Percentiles rank a stretch among this genome's conserved stretches.
phyloP scores from a whole-genome alignment of 225 moss, liverwort and hornwort genomes.

The Polytrichum formosum region DNA sequence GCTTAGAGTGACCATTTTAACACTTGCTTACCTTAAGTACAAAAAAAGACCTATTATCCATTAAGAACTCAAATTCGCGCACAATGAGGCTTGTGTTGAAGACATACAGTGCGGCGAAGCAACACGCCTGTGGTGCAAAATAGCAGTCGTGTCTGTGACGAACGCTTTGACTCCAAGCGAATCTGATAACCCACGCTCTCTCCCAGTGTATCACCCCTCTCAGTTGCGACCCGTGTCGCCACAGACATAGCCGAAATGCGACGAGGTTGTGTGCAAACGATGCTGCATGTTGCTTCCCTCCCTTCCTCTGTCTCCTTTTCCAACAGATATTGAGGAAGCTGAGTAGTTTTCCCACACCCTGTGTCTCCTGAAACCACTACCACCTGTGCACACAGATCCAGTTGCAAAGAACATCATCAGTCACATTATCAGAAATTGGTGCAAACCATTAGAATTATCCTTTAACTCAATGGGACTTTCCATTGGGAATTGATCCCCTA shows the following conservation, averaged over 20 bases:
- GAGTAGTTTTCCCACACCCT: slow-evolving; percentile 83
- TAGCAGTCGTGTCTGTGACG: slow-evolving; percentile 60
- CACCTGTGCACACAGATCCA: slow-evolving; percentile 31
- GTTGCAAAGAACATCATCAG: not conserved
- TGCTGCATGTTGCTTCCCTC: slow-evolving; percentile 34
- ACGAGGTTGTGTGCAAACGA: slow-evolving; percentile 86
- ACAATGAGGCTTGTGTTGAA: too few species aligned
- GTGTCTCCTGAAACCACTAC: slow-evolving; percentile 73
- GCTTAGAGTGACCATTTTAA: too few species aligned
- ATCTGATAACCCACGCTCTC: slow-evolving; percentile 73
- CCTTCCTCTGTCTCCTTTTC: slow-evolving; percentile 63
- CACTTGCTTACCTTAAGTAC: too few species aligned
- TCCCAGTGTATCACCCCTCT: slow-evolving; percentile 74
- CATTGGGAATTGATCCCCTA: too few species aligned
- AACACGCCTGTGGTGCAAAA: slow-evolving; percentile 76
- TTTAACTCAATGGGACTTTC: too few species aligned
- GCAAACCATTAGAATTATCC: too few species aligned
- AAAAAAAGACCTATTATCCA: too few species aligned
- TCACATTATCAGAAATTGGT: not conserved
- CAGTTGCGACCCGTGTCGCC: slow-evolving; percentile 66
- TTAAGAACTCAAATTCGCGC: too few species aligned
- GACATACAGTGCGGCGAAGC: slow-evolving; percentile 60
- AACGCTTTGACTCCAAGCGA: slow-evolving; percentile 51
- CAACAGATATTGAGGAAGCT: slow-evolving; percentile 77
- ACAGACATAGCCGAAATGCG: slow-evolving; percentile 72